phyloP scores from a whole-genome alignment of 768 basidiomycete genomes.

The Leccinum ochraceum region DNA sequence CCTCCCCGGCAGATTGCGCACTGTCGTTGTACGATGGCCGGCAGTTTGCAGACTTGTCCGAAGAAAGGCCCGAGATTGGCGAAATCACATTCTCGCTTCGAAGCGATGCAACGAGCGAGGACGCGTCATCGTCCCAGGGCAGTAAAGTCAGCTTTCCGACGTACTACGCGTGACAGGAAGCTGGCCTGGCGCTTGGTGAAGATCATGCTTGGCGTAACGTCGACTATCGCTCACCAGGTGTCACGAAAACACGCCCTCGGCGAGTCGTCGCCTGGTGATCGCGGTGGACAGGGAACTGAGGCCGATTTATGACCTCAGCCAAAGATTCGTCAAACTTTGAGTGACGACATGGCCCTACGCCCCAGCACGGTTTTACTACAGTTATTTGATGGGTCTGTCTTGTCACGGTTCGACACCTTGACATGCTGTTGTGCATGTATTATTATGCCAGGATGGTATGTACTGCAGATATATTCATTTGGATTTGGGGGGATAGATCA shows the following conservation, averaged over 20 bases:
- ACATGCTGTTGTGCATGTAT: conserved; percentile 2
- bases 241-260: neutral
- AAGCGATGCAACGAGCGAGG: conserved; percentile 1
- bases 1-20: conserved; percentile 19
- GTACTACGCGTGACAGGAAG: neutral
- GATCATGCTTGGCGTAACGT: neutral
- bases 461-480: neutral
- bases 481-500: neutral
- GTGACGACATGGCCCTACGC: neutral
- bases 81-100: conserved; percentile 24
- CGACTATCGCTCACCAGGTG: neutral
- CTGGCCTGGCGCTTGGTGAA: neutral
- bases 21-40: conserved; percentile 22
- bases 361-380: neutral
- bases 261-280: neutral
- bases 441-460: neutral
- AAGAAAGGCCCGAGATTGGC: conserved; percentile 22
- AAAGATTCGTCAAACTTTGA: neutral
- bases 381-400: conserved; percentile 4
- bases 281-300: neutral
- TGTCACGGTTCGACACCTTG: conserved; percentile 2
- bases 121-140: neutral
- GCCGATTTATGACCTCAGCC: neutral
- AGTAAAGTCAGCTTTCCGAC: neutral
- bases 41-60: conserved; percentile 11